Evolutionary conservation across 2,329 filamentous ascomycete species (phyloP).

Genomic region (Aspergillus sp.): DNA sequence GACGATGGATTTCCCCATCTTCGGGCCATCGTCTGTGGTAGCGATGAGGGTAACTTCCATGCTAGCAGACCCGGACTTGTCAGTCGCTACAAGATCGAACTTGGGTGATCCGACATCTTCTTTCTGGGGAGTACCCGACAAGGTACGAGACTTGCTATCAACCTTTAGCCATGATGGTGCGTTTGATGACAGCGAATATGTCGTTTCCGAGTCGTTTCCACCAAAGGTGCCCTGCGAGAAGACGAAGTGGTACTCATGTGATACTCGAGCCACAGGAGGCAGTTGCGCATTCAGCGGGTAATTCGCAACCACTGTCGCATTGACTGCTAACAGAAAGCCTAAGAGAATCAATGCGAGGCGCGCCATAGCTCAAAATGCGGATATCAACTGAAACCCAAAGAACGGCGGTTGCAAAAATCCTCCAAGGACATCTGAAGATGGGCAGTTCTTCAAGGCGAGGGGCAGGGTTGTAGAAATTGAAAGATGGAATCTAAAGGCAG

Average conservation of each 20-base stretch:
- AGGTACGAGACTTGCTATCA: slow-evolving; percentile 61
- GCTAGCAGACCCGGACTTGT: slow-evolving; percentile 61
- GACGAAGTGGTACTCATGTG: slow-evolving; percentile 49
- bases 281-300: slow-evolving; percentile 86
- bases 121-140: slow-evolving; percentile 68
- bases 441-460: not conserved
- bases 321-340: slow-evolving; percentile 27
- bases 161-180: slow-evolving; percentile 75
- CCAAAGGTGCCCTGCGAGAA: slow-evolving; percentile 65
- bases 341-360: slow-evolving; percentile 26
- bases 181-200: slow-evolving; percentile 63
- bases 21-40: slow-evolving; percentile 48
- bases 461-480: slow-evolving; percentile 11
- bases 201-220: slow-evolving; percentile 55
- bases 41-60: slow-evolving; percentile 72
- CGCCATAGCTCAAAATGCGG: slow-evolving; percentile 26
- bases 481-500: slow-evolving; percentile 10
- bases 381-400: slow-evolving; percentile 17
- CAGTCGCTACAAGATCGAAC: slow-evolving; percentile 69
- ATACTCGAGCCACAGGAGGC: slow-evolving; percentile 72
- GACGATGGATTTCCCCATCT: slow-evolving; percentile 33
- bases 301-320: slow-evolving; percentile 42
- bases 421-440: slow-evolving; percentile 3
- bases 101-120: slow-evolving; percentile 58
- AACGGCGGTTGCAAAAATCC: slow-evolving; percentile 12